Evolutionary conservation across 2,329 filamentous ascomycete species (phyloP), one percentile per base, ranked within the genome.

Genomic region (Sporothrix mexicana): DNA sequence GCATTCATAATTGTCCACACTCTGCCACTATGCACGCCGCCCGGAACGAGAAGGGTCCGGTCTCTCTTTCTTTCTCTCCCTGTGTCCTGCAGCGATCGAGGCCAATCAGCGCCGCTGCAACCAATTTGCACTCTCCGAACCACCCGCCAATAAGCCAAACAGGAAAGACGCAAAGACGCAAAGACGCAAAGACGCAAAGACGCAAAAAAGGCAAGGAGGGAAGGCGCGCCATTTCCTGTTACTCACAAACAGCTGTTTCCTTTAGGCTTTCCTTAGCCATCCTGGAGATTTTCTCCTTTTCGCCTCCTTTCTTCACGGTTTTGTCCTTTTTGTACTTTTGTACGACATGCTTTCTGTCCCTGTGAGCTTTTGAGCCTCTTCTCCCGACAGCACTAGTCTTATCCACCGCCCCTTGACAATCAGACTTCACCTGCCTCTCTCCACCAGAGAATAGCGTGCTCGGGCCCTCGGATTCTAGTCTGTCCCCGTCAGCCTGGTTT

Each of bases 391-490:
- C 69, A 71, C 45, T 53, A 71, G 47, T 30, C 68, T 59, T 59
- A 41, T 70, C 41, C 41, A 70, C 53, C 20, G 12, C 55, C 55
- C 55, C 55, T 59, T 25, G 61, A 43, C 61, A 64, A 64, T 25
- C 41, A 43, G 45, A 5, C n/a, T 8, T 8, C 25, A 30, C 61
- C 36, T 9, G 8, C 15, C 59, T 62, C 49, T 69, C 49, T 69
- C 51, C 51, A 70, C 20, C 7, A 12, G 41, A 2, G 25, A 30
- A n/a, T 49, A 57, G 47, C 47, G 23, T 36, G 41, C 61, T 73
- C 72, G 72, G 72, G 68, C 72, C 67, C 72, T 73, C 72, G 72
- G 72, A 68, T 61, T 73, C 59, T 43, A 49, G 17, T 51, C 68
- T 59, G 20, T 57, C 59, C 59, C 68, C 72, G 61, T 25, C 61